Evolutionary conservation across 352 stramenopile species (phyloP), one percentile per base, ranked within the genome.

Genomic region (Phytopythium montanum): DNA sequence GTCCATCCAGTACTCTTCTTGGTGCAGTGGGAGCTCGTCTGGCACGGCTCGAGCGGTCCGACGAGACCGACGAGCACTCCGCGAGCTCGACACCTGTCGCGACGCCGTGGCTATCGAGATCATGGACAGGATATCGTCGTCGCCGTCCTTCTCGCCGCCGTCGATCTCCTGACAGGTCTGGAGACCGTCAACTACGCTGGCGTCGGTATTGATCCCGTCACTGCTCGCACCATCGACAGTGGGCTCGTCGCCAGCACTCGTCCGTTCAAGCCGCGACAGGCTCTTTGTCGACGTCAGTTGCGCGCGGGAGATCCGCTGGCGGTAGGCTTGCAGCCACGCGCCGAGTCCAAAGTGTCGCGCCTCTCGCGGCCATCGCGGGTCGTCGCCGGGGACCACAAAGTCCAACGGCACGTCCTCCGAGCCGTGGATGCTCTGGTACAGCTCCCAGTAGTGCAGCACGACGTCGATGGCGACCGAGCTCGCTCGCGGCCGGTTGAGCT

Each of bases 391-490:
- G 6, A 98, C 71, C 12, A 86, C 68, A 54, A 92, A 91, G 49
- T 81, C 73, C 3, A 62, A 66, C 16, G 77, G 79, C 16, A 91
- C 76, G 29, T 90, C 65, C 55, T 92, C 58, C 60, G 77, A 21
- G 28, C 79, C 86, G 62, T 95, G 85, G 31, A 95, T 73, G 34
- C 86, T 60, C 65, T 92, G 88, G 73, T 92, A 98, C 16, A 97
- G 62, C 23, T 68, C 55, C 13, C 88, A 59, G 48, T 81, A 87
- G 18, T 77, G 68, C 29, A 82, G 66, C 25, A 87, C 79, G 38
- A 86, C 69, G 8, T 88, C 75, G 25, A 67, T 81, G 23, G 68
- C 61, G 26, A 69, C 72, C 5, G 70, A 71, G 14, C 71, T 81
- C 53, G 86, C 69, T 21, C 21, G 19, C 7, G 25, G 33, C 14